A percentile compares a stretch with the other conserved stretches of the same genome.
Evolutionary conservation across 1,284 basidiomycete species (phyloP).

Genomic region (Coniferiporia weirii): DNA sequence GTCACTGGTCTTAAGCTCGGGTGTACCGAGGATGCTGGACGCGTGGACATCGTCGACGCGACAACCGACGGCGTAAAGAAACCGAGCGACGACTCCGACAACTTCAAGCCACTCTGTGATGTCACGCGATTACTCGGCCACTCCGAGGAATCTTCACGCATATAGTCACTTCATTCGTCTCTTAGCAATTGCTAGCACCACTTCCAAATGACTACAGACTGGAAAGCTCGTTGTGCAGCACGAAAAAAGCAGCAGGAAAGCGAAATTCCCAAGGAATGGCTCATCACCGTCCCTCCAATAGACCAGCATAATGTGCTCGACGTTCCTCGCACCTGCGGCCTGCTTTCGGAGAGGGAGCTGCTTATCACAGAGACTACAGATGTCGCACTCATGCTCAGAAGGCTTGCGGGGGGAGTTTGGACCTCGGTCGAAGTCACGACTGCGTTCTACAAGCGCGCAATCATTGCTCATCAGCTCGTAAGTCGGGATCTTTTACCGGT

Average conservation of each 20-base stretch:
- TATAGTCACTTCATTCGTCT: background rate
- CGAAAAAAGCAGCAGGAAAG: constrained; percentile 40
- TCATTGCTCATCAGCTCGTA: constrained; percentile 57
- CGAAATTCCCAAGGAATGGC: constrained; percentile 46
- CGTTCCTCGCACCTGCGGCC: constrained; percentile 38
- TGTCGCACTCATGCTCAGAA: constrained; percentile 34
- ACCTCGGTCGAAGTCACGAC: constrained; percentile 43
- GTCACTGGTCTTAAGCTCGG: constrained; percentile 25
- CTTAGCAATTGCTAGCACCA: background rate
- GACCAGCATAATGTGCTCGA: constrained; percentile 37
- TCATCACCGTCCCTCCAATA: constrained; percentile 30
- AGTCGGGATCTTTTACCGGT: background rate
- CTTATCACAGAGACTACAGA: constrained; percentile 45
- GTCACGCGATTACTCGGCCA: background rate
- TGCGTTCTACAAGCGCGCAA: constrained; percentile 55
- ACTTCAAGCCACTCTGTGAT: background rate
- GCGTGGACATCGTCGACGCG: background rate
- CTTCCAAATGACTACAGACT: constrained; percentile 22
- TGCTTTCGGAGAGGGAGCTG: constrained; percentile 42
- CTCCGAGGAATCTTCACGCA: background rate
- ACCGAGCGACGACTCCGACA: no score
- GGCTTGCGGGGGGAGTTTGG: constrained; percentile 37
- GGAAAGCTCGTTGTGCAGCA: constrained; percentile 38
- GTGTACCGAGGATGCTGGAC: background rate
- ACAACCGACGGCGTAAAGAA: background rate